phyloP scores from a whole-genome alignment of 2,329 filamentous ascomycete genomes.

The Fusarium sp. region DNA sequence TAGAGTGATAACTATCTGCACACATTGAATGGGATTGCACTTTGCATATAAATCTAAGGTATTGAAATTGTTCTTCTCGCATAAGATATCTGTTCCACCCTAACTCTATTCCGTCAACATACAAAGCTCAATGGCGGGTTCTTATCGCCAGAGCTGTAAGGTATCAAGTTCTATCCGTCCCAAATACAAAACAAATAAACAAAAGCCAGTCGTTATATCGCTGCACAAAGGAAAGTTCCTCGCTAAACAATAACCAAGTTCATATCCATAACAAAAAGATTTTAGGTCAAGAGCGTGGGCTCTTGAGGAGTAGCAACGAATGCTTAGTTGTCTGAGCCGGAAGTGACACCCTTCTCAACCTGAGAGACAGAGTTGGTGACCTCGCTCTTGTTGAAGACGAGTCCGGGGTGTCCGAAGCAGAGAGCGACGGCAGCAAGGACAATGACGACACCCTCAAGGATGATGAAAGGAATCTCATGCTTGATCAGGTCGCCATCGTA shows the following conservation, averaged over 20 bases:
- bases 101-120: neutral
- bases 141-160: constrained; percentile 25
- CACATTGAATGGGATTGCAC: too few relatives aligned
- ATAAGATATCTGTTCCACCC: constrained; percentile 11
- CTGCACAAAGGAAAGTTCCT: constrained; percentile 29
- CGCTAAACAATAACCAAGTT: neutral
- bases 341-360: constrained; percentile 39
- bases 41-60: neutral
- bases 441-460: constrained; percentile 60
- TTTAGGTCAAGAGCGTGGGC: neutral
- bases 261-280: neutral
- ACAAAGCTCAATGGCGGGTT: constrained; percentile 24
- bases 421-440: constrained; percentile 52
- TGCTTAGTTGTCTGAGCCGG: constrained; percentile 25
- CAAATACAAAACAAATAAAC: constrained; percentile 6
- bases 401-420: constrained; percentile 56
- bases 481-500: constrained; percentile 67
- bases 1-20: neutral
- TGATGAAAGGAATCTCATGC: constrained; percentile 64
- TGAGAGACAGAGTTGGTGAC: constrained; percentile 34
- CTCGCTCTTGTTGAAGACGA: constrained; percentile 50
- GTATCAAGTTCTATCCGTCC: constrained; percentile 25
- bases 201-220: constrained; percentile 11
- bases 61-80: neutral
- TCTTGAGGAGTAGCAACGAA: neutral